phyloP scores from a whole-genome alignment of 352 stramenopile genomes.

The Phytophthora capsici region DNA sequence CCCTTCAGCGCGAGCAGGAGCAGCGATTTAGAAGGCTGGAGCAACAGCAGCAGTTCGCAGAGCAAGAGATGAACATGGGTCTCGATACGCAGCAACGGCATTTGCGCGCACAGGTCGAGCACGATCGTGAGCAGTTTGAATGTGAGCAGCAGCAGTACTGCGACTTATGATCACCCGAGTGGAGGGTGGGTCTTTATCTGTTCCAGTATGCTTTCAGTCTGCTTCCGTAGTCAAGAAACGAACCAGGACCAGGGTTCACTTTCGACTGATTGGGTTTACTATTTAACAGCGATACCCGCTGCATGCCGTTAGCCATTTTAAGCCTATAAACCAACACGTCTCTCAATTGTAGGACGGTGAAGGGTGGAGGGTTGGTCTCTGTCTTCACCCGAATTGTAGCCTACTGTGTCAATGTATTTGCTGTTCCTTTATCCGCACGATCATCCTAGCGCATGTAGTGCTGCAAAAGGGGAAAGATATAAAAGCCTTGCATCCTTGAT shows the following conservation, averaged over 20 bases:
- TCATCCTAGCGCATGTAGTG: neutral
- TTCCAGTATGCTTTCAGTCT: neutral
- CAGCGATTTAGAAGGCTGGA: conserved; percentile 10
- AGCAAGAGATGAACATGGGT: conserved; percentile 32
- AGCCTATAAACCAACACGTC: neutral
- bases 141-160: conserved; percentile 16
- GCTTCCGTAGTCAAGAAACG: neutral
- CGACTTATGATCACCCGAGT: neutral
- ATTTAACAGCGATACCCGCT: conserved; percentile 5
- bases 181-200: neutral
- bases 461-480: conserved; percentile 5
- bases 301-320: neutral
- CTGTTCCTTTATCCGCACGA: neutral
- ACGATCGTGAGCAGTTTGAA: conserved; percentile 24
- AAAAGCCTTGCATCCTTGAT: neutral
- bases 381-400: neutral
- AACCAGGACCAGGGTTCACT: too few relatives aligned
- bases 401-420: neutral
- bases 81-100: conserved; percentile 25
- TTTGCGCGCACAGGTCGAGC: conserved; percentile 18
- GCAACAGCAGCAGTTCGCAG: conserved; percentile 10
- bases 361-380: too few relatives aligned
- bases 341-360: too few relatives aligned
- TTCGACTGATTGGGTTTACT: conserved; percentile 13
- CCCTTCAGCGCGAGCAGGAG: conserved; percentile 21